Conservation (phyloP, 2,329 filamentous ascomycete species). For the Tolypocladium album region DNA sequence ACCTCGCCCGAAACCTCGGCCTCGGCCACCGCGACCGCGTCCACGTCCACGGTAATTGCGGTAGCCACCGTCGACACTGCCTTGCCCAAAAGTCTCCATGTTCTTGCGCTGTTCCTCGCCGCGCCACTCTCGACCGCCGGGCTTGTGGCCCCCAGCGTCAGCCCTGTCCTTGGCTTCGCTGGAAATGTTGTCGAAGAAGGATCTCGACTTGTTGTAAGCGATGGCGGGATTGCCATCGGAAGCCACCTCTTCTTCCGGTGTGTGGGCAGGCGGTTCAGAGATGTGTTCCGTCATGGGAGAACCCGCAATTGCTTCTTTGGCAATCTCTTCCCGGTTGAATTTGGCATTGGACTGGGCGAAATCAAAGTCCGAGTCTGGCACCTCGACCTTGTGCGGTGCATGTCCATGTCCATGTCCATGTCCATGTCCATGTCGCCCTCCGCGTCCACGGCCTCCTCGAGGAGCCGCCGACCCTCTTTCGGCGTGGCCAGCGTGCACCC, state of each 20-base stretch:
- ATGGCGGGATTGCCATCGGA: slow-evolving; percentile 32
- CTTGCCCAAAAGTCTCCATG: slow-evolving; percentile 95
- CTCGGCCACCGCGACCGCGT: slow-evolving; percentile 53
- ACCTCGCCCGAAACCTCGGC: slow-evolving; percentile 29
- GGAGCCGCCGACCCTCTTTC: slow-evolving; percentile 35
- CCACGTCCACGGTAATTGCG: slow-evolving; percentile 72
- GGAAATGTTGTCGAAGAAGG: slow-evolving; percentile 98
- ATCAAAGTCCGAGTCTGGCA: slow-evolving; percentile 85
- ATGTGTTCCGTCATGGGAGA: slow-evolving; percentile 50
- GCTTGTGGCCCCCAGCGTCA: slow-evolving; percentile 55
- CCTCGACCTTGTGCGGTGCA: slow-evolving; percentile 60
- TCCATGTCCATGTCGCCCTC: slow-evolving; percentile 30
- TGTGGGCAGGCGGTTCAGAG: slow-evolving; percentile 25
- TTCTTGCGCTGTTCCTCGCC: slow-evolving; percentile 91
- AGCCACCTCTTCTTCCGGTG: slow-evolving; percentile 20
- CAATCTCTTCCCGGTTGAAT: slow-evolving; percentile 44
- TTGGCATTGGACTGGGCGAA: slow-evolving; percentile 53
- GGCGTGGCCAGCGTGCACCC: slow-evolving; percentile 51
- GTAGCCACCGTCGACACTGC: slow-evolving; percentile 76
- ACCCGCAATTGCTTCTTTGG: slow-evolving; percentile 81
- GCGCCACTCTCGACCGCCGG: slow-evolving; percentile 79
- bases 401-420: too few relatives aligned
- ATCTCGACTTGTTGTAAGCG: slow-evolving; percentile 76
- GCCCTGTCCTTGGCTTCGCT: slow-evolving; percentile 85
- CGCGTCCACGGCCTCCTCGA: slow-evolving; percentile 38